Evolutionary conservation across 2,329 filamentous ascomycete genomes (phyloP).

Genomic region (Tetracladium maxilliforme): DNA sequence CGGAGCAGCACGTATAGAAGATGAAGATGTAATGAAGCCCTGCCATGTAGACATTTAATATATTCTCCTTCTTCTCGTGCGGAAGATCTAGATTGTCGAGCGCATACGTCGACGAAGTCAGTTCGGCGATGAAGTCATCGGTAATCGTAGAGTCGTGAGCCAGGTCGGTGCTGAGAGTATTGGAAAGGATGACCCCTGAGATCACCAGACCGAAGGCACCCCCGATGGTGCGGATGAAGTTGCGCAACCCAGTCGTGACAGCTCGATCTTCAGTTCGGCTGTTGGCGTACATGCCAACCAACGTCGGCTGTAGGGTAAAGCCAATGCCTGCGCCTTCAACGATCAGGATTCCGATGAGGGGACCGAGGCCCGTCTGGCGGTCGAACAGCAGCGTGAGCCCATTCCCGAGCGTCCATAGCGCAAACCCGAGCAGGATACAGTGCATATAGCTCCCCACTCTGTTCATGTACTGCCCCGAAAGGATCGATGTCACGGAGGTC

Average conservation of each 20-base stretch:
- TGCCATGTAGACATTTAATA: too few relatives aligned
- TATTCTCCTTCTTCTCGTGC: too few relatives aligned
- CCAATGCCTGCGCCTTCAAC: constrained; percentile 38
- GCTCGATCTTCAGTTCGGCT: constrained; percentile 40
- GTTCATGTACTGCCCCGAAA: constrained; percentile 45
- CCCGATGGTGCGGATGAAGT: constrained; percentile 45
- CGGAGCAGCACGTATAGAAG: too few relatives aligned
- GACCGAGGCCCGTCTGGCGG: constrained; percentile 23
- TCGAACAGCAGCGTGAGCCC: constrained; percentile 36
- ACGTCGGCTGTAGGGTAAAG: constrained; percentile 26
- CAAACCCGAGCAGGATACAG: constrained; percentile 14
- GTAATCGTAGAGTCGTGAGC: too few relatives aligned
- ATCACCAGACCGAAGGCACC: constrained; percentile 42
- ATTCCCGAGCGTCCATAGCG: constrained; percentile 34
- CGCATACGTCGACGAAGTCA: too few relatives aligned
- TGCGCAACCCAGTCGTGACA: constrained; percentile 45
- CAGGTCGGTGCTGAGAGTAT: too few relatives aligned
- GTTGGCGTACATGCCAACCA: constrained; percentile 44
- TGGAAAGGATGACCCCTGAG: constrained; percentile 37
- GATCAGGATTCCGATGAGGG: constrained; percentile 33
- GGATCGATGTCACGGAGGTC: constrained; percentile 28
- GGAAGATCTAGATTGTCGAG: too few relatives aligned
- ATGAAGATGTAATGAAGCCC: too few relatives aligned
- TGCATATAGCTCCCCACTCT: constrained; percentile 37
- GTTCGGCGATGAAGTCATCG: too few relatives aligned